These are phyloP conservation scores for Dryadomyces sulphureus DNA, from an alignment of 2,329 filamentous ascomycete species.

Conservation along the genomic window DNA sequence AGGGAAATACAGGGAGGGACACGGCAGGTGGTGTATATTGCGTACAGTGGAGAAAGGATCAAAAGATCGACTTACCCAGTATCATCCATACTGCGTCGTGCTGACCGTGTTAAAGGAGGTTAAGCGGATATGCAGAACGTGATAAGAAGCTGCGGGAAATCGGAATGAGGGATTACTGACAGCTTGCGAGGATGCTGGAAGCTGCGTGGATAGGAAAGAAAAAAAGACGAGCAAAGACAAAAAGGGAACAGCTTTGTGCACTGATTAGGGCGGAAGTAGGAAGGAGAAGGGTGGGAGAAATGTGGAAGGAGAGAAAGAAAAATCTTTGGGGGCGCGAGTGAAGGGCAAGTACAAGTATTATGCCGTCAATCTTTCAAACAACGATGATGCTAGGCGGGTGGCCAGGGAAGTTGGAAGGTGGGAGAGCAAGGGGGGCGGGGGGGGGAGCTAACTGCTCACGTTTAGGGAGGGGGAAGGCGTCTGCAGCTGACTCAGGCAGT, in stretches of 20 bases:
- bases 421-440: neutral
- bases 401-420: neutral
- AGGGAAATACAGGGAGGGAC: neutral
- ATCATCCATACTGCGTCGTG: neutral
- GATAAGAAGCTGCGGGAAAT: neutral
- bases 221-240: neutral
- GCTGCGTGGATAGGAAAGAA: neutral
- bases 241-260: neutral
- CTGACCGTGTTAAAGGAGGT: too few species aligned
- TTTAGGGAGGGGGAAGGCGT: neutral
- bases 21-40: neutral
- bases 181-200: neutral
- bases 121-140: neutral
- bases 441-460: constrained; percentile 1
- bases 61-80: neutral
- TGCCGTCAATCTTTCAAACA: too few species aligned
- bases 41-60: neutral
- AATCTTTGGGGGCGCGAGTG: neutral
- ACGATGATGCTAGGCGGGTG: constrained; percentile 10
- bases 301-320: neutral
- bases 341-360: too few species aligned
- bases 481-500: constrained; percentile 3
- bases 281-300: neutral
- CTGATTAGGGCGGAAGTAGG: neutral
- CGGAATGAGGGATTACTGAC: neutral